Evolutionary conservation across 768 basidiomycete genomes (phyloP).

Genomic region (Boletus eberwhitei): DNA sequence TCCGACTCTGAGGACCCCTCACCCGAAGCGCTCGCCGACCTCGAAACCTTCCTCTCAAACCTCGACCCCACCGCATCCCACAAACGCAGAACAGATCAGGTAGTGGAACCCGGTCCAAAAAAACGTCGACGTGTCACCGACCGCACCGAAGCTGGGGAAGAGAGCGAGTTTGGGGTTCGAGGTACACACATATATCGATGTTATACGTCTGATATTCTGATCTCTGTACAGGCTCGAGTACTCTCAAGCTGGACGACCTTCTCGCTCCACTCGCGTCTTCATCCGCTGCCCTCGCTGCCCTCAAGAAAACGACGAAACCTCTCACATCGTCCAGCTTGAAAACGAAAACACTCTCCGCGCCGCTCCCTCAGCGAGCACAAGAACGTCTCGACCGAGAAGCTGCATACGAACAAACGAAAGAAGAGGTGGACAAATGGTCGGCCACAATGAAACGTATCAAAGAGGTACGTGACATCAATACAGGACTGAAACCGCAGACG

Average conservation of each 20-base stretch:
- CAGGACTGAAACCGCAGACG: neutral
- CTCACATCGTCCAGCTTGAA: constrained; percentile 55
- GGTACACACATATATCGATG: constrained; percentile 31
- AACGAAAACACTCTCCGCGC: constrained; percentile 67
- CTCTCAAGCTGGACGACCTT: constrained; percentile 69
- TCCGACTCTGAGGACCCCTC: constrained; percentile 47
- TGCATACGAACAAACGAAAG: constrained; percentile 90
- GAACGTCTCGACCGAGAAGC: constrained; percentile 91
- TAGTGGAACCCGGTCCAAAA: constrained; percentile 29
- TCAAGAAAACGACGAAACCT: constrained; percentile 68
- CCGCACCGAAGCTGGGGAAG: constrained; percentile 72
- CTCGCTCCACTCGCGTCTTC: constrained; percentile 67
- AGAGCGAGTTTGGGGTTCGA: constrained; percentile 73
- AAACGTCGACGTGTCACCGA: constrained; percentile 66
- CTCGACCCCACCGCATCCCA: constrained; percentile 54
- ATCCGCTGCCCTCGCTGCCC: constrained; percentile 54
- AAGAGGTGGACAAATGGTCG: constrained; percentile 92
- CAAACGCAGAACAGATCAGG: constrained; percentile 49
- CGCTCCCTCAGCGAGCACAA: constrained; percentile 81
- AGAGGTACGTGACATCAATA: constrained; percentile 49
- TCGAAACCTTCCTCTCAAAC: constrained; percentile 68
- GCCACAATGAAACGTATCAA: constrained; percentile 89
- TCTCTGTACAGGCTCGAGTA: constrained; percentile 30
- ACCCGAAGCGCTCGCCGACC: constrained; percentile 61
- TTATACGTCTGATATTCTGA: neutral